Base-by-base conservation (phyloP, 75 land plant genomes). In the Sequoia sempervirens region DNA sequence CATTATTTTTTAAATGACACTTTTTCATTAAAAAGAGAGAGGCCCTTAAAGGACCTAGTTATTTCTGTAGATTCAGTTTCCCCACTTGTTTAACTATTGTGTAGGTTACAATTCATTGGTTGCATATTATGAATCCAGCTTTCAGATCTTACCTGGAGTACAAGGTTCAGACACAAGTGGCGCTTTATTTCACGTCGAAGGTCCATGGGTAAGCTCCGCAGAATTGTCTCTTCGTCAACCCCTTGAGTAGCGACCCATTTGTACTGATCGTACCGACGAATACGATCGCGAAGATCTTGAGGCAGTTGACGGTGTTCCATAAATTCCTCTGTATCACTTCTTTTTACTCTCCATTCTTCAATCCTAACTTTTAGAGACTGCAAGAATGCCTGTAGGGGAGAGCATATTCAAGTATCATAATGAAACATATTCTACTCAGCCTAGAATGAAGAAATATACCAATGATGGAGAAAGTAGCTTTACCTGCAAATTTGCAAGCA, bases 401-500 rank as follows among this genome's bases (percentile, higher is more conserved):
- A 69, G 1, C 72, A 69, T 30, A 20, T 69, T 69, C 5, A 30
- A 11, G 32, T 30, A 30, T 56, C 61, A 23, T 61, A 23, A 23
- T 61, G 5, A 23, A 61, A 61, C 1, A 61, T n/a, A 23, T 23
- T 68, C 32, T n/a, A 66, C 26, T 66, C 69, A 20, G 5, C 6
- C 72, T 68, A 68, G 13, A 69, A 69, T 69, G 14, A 9, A 30
- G 2, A 69, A 30, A 69, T 2, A 9, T 69, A 32, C 2, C 11
- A 69, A 32, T 10, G 0, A 69, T 69, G 0, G 52, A 50, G 52
- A 50, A 50, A 50, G 14, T 10, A 32, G 36, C 7, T n/a, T 38
- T 84, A 96, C 98, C 99, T 98, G 99, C 96, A 98, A 93, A 80
- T 98, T 96, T 28, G 97, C 99, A 66, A 98, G 94, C 40, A 96